A percentile compares a stretch with the other conserved stretches of the same genome.
Conservation (phyloP, 768 basidiomycete genomes). For the Porphyrellus cyaneotinctus region DNA sequence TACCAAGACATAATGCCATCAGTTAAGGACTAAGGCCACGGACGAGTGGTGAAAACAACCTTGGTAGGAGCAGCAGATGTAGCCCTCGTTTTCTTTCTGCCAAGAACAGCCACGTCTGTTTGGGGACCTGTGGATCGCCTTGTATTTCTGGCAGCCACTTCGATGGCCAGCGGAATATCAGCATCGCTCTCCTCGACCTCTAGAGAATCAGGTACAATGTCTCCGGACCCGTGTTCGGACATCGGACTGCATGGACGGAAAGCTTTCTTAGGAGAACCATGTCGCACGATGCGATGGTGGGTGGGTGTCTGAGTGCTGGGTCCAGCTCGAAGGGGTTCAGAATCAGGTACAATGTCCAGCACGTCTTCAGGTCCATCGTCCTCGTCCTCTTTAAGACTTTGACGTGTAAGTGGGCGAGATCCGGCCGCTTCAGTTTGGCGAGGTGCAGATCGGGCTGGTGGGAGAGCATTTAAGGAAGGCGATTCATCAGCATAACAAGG, state of each 20-base stretch:
- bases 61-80: conserved; percentile 8
- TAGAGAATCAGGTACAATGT: conserved; percentile 28
- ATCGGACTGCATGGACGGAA: conserved; percentile 24
- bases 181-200: conserved; percentile 31
- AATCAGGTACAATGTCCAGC: conserved; percentile 59
- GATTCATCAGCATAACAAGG: conserved; percentile 1
- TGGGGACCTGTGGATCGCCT: conserved; percentile 2
- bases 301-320: conserved; percentile 9
- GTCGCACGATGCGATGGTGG: background rate
- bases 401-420: background rate
- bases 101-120: background rate
- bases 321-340: conserved; percentile 47
- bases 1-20: background rate
- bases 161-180: conserved; percentile 43
- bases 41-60: conserved; percentile 11
- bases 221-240: conserved; percentile 20
- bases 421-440: background rate
- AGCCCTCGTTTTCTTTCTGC: conserved; percentile 7
- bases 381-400: background rate
- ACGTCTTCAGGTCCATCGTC: conserved; percentile 30
- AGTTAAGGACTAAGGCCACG: background rate
- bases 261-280: conserved; percentile 13
- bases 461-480: background rate
- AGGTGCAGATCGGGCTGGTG: background rate
- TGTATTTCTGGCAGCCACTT: conserved; percentile 18